Evolutionary conservation across 2,329 filamentous ascomycete genomes (phyloP).

Genomic region (Fusarium cicatricum): DNA sequence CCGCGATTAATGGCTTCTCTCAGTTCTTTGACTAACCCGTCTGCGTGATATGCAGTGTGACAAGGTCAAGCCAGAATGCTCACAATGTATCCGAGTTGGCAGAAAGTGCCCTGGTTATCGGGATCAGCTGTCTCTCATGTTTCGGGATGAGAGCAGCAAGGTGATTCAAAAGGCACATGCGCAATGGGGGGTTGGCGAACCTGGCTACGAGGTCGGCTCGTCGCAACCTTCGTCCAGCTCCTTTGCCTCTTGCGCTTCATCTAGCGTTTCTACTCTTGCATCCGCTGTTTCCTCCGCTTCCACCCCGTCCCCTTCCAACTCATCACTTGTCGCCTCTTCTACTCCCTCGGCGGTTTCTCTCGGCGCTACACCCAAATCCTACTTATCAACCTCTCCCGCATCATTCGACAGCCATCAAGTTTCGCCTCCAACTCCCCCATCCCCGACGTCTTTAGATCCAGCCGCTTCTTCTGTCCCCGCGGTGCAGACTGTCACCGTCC

Average conservation of each 20-base stretch:
- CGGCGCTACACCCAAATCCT: constrained; percentile 25
- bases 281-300: constrained; percentile 17
- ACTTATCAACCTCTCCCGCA: constrained; percentile 34
- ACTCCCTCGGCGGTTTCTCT: constrained; percentile 23
- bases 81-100: constrained; percentile 67
- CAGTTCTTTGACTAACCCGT: constrained; percentile 15
- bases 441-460: constrained; percentile 18
- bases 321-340: constrained; percentile 20
- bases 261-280: constrained; percentile 31
- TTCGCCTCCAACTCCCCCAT: constrained; percentile 29
- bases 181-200: constrained; percentile 53
- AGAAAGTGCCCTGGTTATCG: constrained; percentile 71
- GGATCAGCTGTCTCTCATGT: constrained; percentile 70
- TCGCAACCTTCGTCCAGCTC: constrained; percentile 39
- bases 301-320: constrained; percentile 25
- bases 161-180: constrained; percentile 67
- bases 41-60: constrained; percentile 59
- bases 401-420: constrained; percentile 21
- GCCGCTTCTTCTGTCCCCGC: constrained; percentile 3
- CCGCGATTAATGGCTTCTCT: neutral
- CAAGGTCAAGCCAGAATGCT: constrained; percentile 66
- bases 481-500: neutral
- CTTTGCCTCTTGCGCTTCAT: constrained; percentile 30
- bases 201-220: constrained; percentile 21
- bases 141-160: constrained; percentile 71